Evolutionary conservation across 2,329 filamentous ascomycete genomes (phyloP).

Genomic region (Graphilbum fragrans): DNA sequence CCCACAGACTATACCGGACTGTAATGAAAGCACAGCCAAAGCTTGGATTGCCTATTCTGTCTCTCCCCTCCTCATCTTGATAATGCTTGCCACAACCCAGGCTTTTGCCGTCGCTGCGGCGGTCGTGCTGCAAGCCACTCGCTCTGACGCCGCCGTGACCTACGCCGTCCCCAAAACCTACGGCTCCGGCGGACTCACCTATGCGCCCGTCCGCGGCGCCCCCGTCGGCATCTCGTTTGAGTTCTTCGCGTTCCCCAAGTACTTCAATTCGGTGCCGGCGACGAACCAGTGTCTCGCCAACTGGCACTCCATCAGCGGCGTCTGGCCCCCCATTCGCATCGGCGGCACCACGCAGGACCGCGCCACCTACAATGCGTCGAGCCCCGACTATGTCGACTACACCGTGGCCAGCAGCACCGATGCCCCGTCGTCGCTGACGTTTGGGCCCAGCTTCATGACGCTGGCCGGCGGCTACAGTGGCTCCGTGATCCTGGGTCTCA

Average conservation of each 20-base stretch:
- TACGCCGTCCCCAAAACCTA: too few relatives aligned
- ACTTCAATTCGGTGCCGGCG: slow-evolving; percentile 37
- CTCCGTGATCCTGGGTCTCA: slow-evolving; percentile 38
- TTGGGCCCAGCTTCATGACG: slow-evolving; percentile 37
- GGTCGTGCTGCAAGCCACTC: too few relatives aligned
- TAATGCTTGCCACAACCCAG: too few relatives aligned
- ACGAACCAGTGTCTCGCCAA: slow-evolving; percentile 40
- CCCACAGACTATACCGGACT: too few relatives aligned
- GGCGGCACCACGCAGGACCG: slow-evolving; percentile 49
- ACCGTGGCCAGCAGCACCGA: slow-evolving; percentile 31
- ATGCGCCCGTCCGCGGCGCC: too few relatives aligned
- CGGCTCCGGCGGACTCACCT: too few relatives aligned
- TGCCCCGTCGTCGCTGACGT: slow-evolving; percentile 36
- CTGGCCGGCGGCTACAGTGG: slow-evolving; percentile 36
- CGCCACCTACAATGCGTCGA: slow-evolving; percentile 34
- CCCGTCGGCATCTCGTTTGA: too few relatives aligned
- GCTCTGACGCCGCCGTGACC: too few relatives aligned
- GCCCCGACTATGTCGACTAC: slow-evolving; percentile 34
- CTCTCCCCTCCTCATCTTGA: too few relatives aligned
- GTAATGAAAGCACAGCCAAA: too few relatives aligned
- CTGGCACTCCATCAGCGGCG: slow-evolving; percentile 33
- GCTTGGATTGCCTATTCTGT: too few relatives aligned
- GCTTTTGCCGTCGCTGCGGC: too few relatives aligned
- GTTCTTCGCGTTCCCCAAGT: slow-evolving; percentile 43
- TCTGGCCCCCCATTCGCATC: slow-evolving; percentile 41